Evolutionary conservation across 805 yeast genomes (phyloP), one percentile per base, ranked within the genome.

Genomic region (Schwanniomyces pseudopolymorphus): DNA sequence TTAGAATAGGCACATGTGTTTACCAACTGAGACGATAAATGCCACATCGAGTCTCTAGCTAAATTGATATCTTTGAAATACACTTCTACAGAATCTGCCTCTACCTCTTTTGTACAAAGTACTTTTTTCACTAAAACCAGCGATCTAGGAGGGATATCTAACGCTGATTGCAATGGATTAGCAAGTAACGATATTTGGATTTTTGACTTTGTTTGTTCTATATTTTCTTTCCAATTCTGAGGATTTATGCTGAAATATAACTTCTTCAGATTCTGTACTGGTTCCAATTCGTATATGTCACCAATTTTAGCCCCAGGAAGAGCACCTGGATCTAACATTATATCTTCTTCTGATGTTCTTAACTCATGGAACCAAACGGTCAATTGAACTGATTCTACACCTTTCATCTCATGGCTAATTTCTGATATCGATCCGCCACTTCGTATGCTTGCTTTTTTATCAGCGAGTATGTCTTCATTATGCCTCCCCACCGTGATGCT

Each of bases 11-110:
- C 77, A 62, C 96, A 88, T 5, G 79, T 67, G 8, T 81, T 81
- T 0, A 77, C 75, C 44, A 92, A 52, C 16, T 74, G 58, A 1
- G 87, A 74, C 0, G 96, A 81, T 11, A 92, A 68, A 21, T 79
- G 74, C 96, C 98, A 94, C 90, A 91, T 92, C 56, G 89, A 94
- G 49, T 96, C 96, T 53, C 99, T 72, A 3, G 96, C 81, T 13
- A 94, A 67, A 53, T 86, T 81, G 17, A 89, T 74, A 57, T 94
- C 97, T 56, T 84, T 88, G 44, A 89, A 78, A 59, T 83, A 83
- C 4, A 94, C 67, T 58, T 94, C 98, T 3, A 91, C 79, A 2
- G 89, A 77, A 56, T 94, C 97, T 1, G 91, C 86, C 50, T 81
- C 85, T n/a, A 79, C 84, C 1, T 72, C 63, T 6, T 68, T 64